Base-by-base conservation (phyloP, 305 asterid species). In the Rubia balearica region DNA sequence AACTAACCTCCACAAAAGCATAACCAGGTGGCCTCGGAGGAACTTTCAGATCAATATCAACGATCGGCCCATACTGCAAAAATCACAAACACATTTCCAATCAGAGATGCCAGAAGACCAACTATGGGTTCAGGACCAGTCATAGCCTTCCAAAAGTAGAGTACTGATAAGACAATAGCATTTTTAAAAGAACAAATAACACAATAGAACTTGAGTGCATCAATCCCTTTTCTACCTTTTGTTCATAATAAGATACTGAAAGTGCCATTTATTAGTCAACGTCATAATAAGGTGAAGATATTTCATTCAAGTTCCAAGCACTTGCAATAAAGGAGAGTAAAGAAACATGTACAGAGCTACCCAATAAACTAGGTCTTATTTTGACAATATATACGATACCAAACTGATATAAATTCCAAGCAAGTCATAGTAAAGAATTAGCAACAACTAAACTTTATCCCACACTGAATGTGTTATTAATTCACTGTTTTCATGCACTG, bases 21-120 rank as follows among this genome's bases (percentile, higher is more conserved):
- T 86, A 91, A 69, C 93, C 97, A 72, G 96, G 97, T 62, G 96
- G 95, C 61, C 93, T 88, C 27, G 96, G 90, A 60, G 96, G 97
- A 38, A 88, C 84, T 81, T 91, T 91, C 93, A 91, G 70, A 79
- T 91, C 97, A 71, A 91, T 86, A 3, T 86, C 87, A 61, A 85
- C 86, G 67, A 91, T 85, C 40, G 78, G 83, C 65, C 97, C 97
- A 78, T 89, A 91, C 96, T 91, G 83, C 81, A 63, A 10, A 74
- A 49, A 72, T 14, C 8, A 51, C 36, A 65, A 36, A 38, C 53
- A 61, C 19, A 68, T 57, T 56, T 71, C 69, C 56, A 43, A 70
- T 60, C 61, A 72, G 30, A 19, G 36, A 45, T 3, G 27, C 6
- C 8, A 12, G 21, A 64, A 22, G 27, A 43, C 59, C 59, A 16